Evolutionary conservation across 2,329 filamentous ascomycete genomes (phyloP).

Genomic region (Penicillium expansum): DNA sequence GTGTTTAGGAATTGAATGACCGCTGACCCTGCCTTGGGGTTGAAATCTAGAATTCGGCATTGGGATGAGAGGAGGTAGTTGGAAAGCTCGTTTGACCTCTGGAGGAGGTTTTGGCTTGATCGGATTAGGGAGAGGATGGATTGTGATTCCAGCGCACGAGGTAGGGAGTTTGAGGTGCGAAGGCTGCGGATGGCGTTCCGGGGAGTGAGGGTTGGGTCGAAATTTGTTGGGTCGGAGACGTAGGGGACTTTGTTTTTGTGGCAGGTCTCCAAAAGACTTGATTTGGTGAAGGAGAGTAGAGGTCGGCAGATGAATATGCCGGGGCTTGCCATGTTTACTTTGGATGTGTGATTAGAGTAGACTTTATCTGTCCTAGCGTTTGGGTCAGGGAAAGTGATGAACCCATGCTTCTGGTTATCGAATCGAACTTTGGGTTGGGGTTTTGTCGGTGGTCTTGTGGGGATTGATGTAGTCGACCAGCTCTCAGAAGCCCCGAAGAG

Average conservation of each 20-base stretch:
- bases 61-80: conserved; percentile 49
- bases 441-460: conserved; percentile 2
- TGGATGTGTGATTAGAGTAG: neutral
- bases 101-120: conserved; percentile 48
- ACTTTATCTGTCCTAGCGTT: neutral
- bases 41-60: conserved; percentile 32
- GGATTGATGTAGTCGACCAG: conserved; percentile 50
- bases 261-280: conserved; percentile 65
- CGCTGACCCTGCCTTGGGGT: conserved; percentile 36
- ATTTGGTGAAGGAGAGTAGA: conserved; percentile 59
- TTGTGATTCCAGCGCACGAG: conserved; percentile 65
- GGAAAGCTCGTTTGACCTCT: conserved; percentile 52
- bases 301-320: conserved; percentile 40
- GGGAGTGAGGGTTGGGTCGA: conserved; percentile 69
- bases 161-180: conserved; percentile 58
- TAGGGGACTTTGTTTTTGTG: conserved; percentile 64
- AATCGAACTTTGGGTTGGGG: conserved; percentile 7
- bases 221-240: conserved; percentile 84
- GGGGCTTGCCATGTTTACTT: conserved; percentile 30
- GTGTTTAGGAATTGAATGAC: conserved; percentile 29
- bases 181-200: conserved; percentile 79
- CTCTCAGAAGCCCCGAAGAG: conserved; percentile 69
- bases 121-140: conserved; percentile 62
- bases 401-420: conserved; percentile 2
- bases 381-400: neutral